These are phyloP conservation scores for Boletales sp. DNA, from an alignment of 768 basidiomycete species.

Conservation along the genomic window DNA sequence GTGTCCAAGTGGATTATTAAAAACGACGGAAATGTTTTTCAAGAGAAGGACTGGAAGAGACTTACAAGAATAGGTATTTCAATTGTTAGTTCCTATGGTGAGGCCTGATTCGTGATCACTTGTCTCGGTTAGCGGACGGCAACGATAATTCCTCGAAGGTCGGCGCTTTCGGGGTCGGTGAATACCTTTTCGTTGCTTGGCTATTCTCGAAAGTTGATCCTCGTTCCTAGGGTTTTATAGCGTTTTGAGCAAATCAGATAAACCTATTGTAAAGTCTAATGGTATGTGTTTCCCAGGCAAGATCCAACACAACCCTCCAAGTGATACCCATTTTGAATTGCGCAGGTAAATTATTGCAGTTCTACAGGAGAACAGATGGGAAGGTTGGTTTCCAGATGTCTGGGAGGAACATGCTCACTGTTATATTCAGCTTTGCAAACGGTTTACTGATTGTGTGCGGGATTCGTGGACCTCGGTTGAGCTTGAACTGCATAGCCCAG, in stretches of 20 bases:
- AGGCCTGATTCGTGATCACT: neutral
- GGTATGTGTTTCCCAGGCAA: neutral
- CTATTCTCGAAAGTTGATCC: neutral
- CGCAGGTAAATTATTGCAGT: slow-evolving; percentile 13
- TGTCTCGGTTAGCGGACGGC: slow-evolving; percentile 5
- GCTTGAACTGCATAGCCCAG: slow-evolving; percentile 5
- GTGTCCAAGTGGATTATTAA: slow-evolving; percentile 10
- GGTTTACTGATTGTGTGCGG: neutral
- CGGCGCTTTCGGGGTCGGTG: slow-evolving; percentile 17
- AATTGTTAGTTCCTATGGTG: neutral
- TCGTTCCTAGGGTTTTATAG: slow-evolving; percentile 13
- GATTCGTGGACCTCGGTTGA: slow-evolving; percentile 7
- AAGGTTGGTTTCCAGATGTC: neutral
- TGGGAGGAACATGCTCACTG: neutral
- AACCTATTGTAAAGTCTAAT: slow-evolving; percentile 10
- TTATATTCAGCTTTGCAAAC: slow-evolving; percentile 4
- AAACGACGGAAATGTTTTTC: slow-evolving; percentile 6
- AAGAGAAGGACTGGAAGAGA: slow-evolving; percentile 9
- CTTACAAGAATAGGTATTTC: slow-evolving; percentile 13
- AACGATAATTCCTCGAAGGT: slow-evolving; percentile 12
- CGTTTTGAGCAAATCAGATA: slow-evolving; percentile 14
- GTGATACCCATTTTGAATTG: too few relatives aligned
- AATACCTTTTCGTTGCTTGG: neutral
- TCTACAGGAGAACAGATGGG: slow-evolving; percentile 5
- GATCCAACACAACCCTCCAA: too few relatives aligned